Conservation (phyloP, 768 basidiomycete genomes). For the Mrakia gelida region DNA sequence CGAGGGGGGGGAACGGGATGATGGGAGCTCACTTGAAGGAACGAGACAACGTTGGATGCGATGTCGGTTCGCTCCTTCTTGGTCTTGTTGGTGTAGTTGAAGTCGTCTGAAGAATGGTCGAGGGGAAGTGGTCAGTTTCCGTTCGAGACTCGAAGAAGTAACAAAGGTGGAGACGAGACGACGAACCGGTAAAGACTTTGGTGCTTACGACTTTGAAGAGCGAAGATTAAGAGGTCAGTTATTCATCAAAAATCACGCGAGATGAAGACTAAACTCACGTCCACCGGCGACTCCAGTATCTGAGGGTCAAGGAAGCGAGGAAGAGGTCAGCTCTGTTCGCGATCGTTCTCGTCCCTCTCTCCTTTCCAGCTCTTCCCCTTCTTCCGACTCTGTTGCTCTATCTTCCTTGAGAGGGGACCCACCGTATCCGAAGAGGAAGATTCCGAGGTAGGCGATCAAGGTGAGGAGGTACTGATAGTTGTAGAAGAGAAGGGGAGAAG, state of each 20-base stretch:
- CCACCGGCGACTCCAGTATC: conserved; percentile 63
- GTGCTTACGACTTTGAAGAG: conserved; percentile 1
- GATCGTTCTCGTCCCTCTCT: not conserved
- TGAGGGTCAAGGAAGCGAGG: conserved; percentile 37
- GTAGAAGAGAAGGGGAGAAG: not conserved
- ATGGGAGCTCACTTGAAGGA: conserved; percentile 58
- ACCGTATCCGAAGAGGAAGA: conserved; percentile 77
- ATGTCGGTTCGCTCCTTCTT: conserved; percentile 53
- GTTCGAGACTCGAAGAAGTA: not conserved
- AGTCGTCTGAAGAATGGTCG: conserved; percentile 48
- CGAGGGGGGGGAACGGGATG: not conserved
- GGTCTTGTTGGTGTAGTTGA: conserved; percentile 49
- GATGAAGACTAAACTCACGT: conserved; percentile 51
- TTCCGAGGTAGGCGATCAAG: conserved; percentile 71
- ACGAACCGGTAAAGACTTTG: too few species aligned
- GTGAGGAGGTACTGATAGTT: conserved; percentile 51
- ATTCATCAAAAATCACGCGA: not conserved
- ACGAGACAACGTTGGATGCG: conserved; percentile 78
- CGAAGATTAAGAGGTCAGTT: not conserved
- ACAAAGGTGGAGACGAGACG: not conserved
- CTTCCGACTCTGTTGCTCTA: not conserved
- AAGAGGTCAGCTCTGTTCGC: not conserved
- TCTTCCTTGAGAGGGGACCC: too few species aligned
- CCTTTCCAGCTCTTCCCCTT: too few species aligned
- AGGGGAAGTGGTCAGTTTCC: too few species aligned